Conservation (phyloP, 164 flowering plant genomes). For the Dillenia turbinata region DNA sequence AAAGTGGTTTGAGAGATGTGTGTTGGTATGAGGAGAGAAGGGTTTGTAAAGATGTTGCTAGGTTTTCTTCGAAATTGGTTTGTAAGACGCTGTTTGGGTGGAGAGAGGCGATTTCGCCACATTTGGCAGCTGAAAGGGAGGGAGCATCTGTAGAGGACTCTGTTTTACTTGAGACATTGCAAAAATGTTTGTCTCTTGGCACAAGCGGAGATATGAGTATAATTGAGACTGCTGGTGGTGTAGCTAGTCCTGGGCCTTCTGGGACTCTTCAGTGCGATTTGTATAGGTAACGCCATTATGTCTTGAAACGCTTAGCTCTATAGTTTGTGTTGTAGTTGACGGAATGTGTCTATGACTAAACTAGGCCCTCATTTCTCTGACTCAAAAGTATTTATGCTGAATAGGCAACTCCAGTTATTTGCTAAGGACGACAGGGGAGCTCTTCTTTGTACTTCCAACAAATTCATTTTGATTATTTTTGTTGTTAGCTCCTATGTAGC, state of each 20-base stretch:
- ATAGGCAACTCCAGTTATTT: no score
- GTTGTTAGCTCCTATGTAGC: no score
- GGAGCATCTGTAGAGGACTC: conserved; percentile 47
- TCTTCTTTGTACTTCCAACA: no score
- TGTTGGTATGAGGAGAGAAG: conserved; percentile 46
- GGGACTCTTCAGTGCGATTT: conserved; percentile 92
- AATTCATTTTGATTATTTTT: no score
- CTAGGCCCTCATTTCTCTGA: no score
- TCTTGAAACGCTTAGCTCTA: no score
- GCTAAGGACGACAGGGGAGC: no score
- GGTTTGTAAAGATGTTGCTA: conserved; percentile 19
- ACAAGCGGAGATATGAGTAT: conserved; percentile 35
- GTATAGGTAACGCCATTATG: conserved; percentile 45
- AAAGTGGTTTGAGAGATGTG: conserved; percentile 36
- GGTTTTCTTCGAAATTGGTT: conserved; percentile 33
- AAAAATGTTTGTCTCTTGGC: conserved; percentile 36
- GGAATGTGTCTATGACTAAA: no score
- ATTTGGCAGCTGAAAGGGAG: conserved; percentile 89
- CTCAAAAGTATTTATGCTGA: no score
- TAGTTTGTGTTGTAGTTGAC: no score
- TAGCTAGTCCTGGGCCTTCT: conserved; percentile 94
- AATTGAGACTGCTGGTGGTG: conserved; percentile 97
- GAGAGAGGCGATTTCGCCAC: conserved; percentile 91
- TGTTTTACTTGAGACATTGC: conserved; percentile 43
- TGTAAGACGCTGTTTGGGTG: conserved; percentile 80